These are phyloP conservation scores for Pyracantha coccinea DNA, from an alignment of 331 rosid genomes.

Conservation along the genomic window DNA sequence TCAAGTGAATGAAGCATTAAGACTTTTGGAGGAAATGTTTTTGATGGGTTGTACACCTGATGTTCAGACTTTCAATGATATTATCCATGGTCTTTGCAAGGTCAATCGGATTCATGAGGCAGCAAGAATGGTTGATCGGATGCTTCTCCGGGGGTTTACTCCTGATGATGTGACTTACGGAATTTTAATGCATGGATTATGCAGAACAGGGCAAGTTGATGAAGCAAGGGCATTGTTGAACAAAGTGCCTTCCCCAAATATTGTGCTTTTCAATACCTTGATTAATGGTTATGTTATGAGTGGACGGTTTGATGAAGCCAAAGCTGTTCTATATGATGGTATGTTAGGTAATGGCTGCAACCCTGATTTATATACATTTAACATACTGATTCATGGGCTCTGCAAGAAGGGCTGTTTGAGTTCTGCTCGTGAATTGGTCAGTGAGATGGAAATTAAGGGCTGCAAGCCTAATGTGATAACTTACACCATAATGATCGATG, in stretches of 20 bases:
- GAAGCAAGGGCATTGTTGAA: conserved; percentile 59
- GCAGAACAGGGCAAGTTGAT: conserved; percentile 57
- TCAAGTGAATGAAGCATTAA: conserved; percentile 57
- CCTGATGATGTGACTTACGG: conserved; percentile 72
- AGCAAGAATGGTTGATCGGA: conserved; percentile 65
- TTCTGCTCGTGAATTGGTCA: conserved; percentile 53
- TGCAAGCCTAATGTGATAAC: conserved; percentile 75
- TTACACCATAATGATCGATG: conserved; percentile 65
- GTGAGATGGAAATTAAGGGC: conserved; percentile 54
- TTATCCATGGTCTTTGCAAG: conserved; percentile 67
- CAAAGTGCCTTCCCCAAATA: conserved; percentile 54
- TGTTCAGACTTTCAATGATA: conserved; percentile 81
- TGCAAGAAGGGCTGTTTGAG: conserved; percentile 63
- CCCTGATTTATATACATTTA: conserved; percentile 73
- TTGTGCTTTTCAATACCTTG: conserved; percentile 56
- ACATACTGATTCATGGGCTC: conserved; percentile 67
- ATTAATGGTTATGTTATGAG: conserved; percentile 68
- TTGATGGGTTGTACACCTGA: conserved; percentile 89
- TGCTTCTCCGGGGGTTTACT: conserved; percentile 60
- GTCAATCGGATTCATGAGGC: conserved; percentile 60
- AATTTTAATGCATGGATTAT: conserved; percentile 63
- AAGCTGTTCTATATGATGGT: conserved; percentile 37
- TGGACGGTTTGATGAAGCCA: conserved; percentile 68
- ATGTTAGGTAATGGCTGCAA: conserved; percentile 48
- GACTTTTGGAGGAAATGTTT: conserved; percentile 80